Percentiles rank a stretch among this genome's conserved stretches.
phyloP scores from a whole-genome alignment of 202 grass and related monocot species.

The Sporobolus alterniflorus region DNA sequence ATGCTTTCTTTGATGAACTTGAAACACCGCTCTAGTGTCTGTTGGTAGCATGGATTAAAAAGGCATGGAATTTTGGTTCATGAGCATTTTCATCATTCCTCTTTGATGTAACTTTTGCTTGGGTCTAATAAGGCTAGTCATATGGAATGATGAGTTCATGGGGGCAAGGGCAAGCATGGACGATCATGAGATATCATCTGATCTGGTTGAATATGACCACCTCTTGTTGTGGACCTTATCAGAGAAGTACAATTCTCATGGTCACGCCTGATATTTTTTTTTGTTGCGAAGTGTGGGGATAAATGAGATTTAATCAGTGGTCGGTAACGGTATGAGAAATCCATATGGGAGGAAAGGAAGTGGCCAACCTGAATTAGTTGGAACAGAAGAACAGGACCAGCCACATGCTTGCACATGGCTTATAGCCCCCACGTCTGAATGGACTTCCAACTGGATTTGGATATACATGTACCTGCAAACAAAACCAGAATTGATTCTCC shows the following conservation, averaged over 20 bases:
- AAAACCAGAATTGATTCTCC: slow-evolving; percentile 14
- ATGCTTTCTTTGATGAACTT: background rate
- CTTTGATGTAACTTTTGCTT: slow-evolving; percentile 37
- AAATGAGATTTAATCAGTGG: slow-evolving; percentile 21
- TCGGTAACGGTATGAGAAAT: slow-evolving; percentile 29
- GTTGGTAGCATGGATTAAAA: slow-evolving; percentile 33
- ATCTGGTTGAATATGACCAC: slow-evolving; percentile 44
- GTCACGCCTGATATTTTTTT: slow-evolving; percentile 42
- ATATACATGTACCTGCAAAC: slow-evolving; percentile 23
- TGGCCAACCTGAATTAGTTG: slow-evolving; percentile 47
- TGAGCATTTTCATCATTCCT: slow-evolving; percentile 45
- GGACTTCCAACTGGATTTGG: slow-evolving; percentile 32
- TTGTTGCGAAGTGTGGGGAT: slow-evolving; percentile 35
- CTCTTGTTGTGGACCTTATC: slow-evolving; percentile 26
- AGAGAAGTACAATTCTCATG: slow-evolving; percentile 47
- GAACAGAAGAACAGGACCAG: slow-evolving; percentile 40
- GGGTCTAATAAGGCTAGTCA: slow-evolving; percentile 42
- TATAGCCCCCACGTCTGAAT: slow-evolving; percentile 34
- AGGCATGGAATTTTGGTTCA: background rate
- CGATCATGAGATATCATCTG: slow-evolving; percentile 46
- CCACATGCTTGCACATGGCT: slow-evolving; percentile 61
- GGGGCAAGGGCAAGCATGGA: slow-evolving; percentile 19
- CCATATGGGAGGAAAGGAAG: slow-evolving; percentile 18
- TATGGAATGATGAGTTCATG: slow-evolving; percentile 3
- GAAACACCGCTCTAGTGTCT: slow-evolving; percentile 1